Conservation (phyloP, 2,329 filamentous ascomycete species). For the Tolypocladium amazonense region DNA sequence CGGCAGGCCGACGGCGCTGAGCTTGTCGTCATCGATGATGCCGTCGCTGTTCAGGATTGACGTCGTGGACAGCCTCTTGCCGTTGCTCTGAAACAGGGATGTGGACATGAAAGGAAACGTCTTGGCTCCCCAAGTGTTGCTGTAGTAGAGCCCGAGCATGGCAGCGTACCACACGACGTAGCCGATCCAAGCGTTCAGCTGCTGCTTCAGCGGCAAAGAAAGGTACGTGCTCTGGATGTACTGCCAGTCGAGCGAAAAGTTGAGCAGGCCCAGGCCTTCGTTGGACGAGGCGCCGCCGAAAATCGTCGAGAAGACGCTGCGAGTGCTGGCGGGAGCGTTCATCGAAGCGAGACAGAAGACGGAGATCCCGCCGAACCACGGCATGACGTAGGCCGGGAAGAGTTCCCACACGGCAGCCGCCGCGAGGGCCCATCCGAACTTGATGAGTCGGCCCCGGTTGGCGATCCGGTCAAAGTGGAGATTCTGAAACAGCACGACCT, state of each 20-base stretch:
- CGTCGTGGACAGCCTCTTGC: conserved; percentile 10
- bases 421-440: conserved; percentile 16
- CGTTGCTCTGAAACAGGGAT: conserved; percentile 15
- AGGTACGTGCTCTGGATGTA: conserved; percentile 26
- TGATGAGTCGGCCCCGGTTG: conserved; percentile 15
- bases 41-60: conserved; percentile 12
- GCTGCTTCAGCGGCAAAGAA: conserved; percentile 24
- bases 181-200: conserved; percentile 25
- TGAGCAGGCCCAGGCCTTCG: conserved; percentile 27
- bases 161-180: conserved; percentile 22
- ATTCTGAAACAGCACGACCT: conserved; percentile 21
- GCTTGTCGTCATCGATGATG: conserved; percentile 15
- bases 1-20: conserved; percentile 14
- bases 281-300: conserved; percentile 30
- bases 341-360: conserved; percentile 36
- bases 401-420: conserved; percentile 33
- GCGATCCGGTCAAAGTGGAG: conserved; percentile 17
- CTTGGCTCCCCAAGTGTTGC: conserved; percentile 25
- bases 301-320: conserved; percentile 13
- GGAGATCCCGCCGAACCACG: conserved; percentile 26
- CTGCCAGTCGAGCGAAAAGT: conserved; percentile 32
- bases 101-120: conserved; percentile 21
- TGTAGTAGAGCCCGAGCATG: conserved; percentile 27
- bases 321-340: conserved; percentile 16
- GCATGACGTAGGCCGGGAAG: conserved; percentile 34